Percentiles rank a stretch among this genome's conserved stretches.
phyloP scores from a whole-genome alignment of 129 eudicot species.

The Smallanthus sonchifolius region DNA sequence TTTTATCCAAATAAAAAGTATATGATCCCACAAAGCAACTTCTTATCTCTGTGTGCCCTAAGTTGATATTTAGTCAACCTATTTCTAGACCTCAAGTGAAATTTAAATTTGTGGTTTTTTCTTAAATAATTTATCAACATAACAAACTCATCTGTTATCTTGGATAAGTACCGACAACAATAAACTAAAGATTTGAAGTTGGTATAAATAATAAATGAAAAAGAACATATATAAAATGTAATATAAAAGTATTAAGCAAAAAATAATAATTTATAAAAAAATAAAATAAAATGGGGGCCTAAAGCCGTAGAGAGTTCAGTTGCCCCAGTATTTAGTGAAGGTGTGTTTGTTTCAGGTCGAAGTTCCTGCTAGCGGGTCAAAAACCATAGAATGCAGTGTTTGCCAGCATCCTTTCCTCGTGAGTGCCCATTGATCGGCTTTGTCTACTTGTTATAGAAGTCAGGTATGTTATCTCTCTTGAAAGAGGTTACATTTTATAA shows the following conservation, averaged over 20 bases:
- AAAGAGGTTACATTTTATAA: neutral
- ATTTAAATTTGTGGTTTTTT: neutral
- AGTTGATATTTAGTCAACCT: neutral
- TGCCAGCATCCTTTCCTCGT: slow-evolving; percentile 85
- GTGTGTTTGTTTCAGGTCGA: slow-evolving; percentile 45
- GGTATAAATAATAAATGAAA: neutral
- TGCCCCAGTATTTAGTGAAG: neutral
- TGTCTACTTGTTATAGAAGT: neutral
- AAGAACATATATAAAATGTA: neutral
- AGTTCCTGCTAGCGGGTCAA: slow-evolving; percentile 65
- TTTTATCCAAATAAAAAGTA: neutral
- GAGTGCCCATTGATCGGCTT: slow-evolving; percentile 35
- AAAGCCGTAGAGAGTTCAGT: neutral
- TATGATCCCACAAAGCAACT: neutral
- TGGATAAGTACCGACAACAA: neutral
- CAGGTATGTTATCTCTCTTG: neutral
- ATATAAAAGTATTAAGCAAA: neutral
- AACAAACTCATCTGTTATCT: neutral
- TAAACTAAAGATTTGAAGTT: neutral
- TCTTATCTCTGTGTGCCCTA: neutral
- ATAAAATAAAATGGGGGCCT: neutral
- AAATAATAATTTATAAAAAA: neutral
- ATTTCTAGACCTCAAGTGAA: too few species aligned
- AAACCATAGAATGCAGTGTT: slow-evolving; percentile 81
- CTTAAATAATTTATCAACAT: neutral